phyloP scores from a whole-genome alignment of 192 early-diverging fungal species.

The Obelidium mucronatum region DNA sequence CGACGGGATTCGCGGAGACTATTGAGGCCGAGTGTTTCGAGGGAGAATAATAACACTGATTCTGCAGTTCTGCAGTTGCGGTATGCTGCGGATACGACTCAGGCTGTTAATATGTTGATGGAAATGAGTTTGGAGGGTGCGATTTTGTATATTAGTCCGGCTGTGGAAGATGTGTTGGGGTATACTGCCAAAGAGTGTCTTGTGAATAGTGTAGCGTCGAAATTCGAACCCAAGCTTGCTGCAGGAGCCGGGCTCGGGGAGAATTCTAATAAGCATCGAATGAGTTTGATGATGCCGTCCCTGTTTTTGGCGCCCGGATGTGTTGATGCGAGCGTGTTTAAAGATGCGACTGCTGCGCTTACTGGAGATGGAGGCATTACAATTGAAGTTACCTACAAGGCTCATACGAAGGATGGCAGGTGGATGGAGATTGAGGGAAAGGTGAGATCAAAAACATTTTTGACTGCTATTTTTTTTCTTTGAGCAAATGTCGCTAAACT shows the following conservation, averaged over 20 bases:
- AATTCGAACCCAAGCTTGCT: not conserved
- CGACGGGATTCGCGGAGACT: not conserved
- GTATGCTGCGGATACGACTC: conserved; percentile 67
- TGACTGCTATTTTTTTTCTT: no score
- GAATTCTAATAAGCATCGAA: not conserved
- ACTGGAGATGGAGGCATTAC: conserved; percentile 65
- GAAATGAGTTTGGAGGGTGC: conserved; percentile 71
- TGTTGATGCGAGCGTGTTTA: conserved; percentile 67
- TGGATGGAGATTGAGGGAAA: conserved; percentile 82
- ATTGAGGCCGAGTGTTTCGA: not conserved
- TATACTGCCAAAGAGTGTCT: conserved; percentile 52
- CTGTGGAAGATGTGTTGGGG: conserved; percentile 72
- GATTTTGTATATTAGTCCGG: conserved; percentile 73
- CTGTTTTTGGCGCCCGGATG: conserved; percentile 60
- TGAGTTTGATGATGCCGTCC: conserved; percentile 48
- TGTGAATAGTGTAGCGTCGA: not conserved
- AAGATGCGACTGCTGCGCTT: conserved; percentile 61
- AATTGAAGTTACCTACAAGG: conserved; percentile 71
- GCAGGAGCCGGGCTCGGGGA: not conserved
- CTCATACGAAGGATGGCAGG: conserved; percentile 55
- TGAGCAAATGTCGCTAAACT: not conserved
- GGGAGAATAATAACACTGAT: not conserved
- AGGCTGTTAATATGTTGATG: conserved; percentile 79
- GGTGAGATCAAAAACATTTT: no score
- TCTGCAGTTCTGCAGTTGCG: conserved; percentile 32